Percentiles rank a stretch among this genome's conserved stretches.
Evolutionary conservation across 2,329 filamentous ascomycete species (phyloP).

Genomic region (Tolypocladium sp.): DNA sequence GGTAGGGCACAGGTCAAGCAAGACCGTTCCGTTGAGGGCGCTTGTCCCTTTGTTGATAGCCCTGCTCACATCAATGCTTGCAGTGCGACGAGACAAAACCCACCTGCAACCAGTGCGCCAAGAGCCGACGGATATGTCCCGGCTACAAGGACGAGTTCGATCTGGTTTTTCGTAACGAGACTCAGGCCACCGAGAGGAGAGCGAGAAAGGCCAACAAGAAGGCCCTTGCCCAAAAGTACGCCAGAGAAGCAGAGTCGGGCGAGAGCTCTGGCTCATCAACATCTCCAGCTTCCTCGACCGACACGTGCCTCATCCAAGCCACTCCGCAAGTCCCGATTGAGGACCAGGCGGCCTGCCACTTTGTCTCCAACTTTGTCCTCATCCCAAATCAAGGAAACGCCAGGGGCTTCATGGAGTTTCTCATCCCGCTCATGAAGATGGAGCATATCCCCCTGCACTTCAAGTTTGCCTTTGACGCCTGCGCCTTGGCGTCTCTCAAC

Average conservation of each 20-base stretch:
- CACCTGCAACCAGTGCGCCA: constrained; percentile 55
- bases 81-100: constrained; percentile 62
- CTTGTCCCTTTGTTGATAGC: background rate
- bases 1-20: constrained; percentile 31
- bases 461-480: constrained; percentile 48
- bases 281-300: constrained; percentile 6
- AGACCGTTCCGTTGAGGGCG: background rate
- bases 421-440: constrained; percentile 44
- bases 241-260: constrained; percentile 14
- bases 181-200: constrained; percentile 55
- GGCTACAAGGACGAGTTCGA: constrained; percentile 66
- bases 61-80: background rate
- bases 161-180: constrained; percentile 64
- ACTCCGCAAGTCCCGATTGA: constrained; percentile 38
- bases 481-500: constrained; percentile 46
- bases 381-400: constrained; percentile 39
- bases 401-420: constrained; percentile 49
- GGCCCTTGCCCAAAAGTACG: constrained; percentile 23
- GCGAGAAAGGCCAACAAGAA: constrained; percentile 48
- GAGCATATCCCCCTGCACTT: constrained; percentile 37
- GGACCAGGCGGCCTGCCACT: constrained; percentile 48
- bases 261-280: constrained; percentile 7
- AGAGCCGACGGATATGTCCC: constrained; percentile 54
- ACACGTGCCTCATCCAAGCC: constrained; percentile 8
- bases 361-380: constrained; percentile 52